Base-by-base conservation (phyloP, 345 rosid genomes). In the Eucalyptus melliodora region DNA sequence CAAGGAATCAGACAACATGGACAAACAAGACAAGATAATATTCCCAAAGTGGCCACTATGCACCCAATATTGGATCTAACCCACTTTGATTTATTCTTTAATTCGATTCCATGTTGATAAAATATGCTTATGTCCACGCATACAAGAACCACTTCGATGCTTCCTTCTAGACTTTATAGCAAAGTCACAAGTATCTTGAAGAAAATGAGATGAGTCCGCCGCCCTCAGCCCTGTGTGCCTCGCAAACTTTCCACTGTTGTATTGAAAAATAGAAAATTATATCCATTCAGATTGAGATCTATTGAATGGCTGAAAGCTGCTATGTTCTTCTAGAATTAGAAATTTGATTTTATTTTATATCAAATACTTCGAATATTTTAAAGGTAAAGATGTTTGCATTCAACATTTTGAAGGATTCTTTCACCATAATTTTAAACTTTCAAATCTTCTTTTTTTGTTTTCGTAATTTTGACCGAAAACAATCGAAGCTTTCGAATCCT, bases 191-290 rank as follows among this genome's bases (percentile, higher is more conserved):
- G 83, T 77, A 40, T 21, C 45, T 40, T 40, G 30, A 40, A 14
- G 30, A 40, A 77, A 77, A 40, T 40, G 47, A 77, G 47, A 40
- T 21, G 13, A 40, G 47, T 77, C 9, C 8, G 47, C 30, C 8
- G 30, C 5, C 30, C 2, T 0, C 30, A 4, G 30, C 5, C 27
- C 2, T 0, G 24, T 7, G 47, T 40, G 16, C 85, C 30, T 77
- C 30, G 4, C 26, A 12, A 44, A 77, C 30, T 40, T 37, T 77
- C 13, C 5, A 21, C 47, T 3, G 27, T 37, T 5, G 27, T 19
- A 37, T 72, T 6, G 8, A 3, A 37, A 72, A 72, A 37, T 72
- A 72, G 15, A 72, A 37, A 72, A 72, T 72, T 44, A 37, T 72
- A 72, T 37, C 27, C 27, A 31, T n/a, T 65, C 37, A 37, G 0